Percentiles rank a stretch among this genome's conserved stretches.
These are phyloP conservation scores for Tarenaya hassleriana DNA, from an alignment of 345 rosid genomes.

Conservation along the genomic window DNA sequence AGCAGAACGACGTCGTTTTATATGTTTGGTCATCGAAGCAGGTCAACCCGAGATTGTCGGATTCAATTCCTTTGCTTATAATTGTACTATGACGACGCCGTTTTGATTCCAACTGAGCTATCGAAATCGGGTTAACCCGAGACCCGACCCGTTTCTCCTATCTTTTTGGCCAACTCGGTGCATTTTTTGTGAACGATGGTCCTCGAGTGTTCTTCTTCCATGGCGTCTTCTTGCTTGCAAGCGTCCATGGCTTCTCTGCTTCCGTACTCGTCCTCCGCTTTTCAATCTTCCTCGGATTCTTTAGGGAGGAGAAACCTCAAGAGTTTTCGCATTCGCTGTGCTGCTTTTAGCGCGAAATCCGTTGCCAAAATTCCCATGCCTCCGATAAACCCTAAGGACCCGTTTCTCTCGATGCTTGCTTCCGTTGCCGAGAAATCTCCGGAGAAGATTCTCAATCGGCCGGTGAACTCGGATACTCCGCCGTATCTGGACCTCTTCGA, in stretches of 20 bases:
- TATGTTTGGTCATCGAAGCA: no score
- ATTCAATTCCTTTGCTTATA: no score
- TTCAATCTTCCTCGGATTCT: constrained; percentile 28
- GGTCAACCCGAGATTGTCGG: no score
- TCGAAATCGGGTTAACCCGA: no score
- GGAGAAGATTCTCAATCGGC: constrained; percentile 42
- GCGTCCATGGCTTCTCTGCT: constrained; percentile 36
- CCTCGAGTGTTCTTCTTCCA: constrained; percentile 15
- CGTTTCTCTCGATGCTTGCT: constrained; percentile 58
- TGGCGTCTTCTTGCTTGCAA: constrained; percentile 46
- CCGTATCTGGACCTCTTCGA: constrained; percentile 75
- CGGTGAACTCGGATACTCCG: constrained; percentile 41
- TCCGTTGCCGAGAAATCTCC: constrained; percentile 56
- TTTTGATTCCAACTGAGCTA: no score
- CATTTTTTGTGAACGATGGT: constrained; percentile 25
- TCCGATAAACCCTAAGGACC: constrained; percentile 71
- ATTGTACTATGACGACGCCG: no score
- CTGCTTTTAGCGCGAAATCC: constrained; percentile 32
- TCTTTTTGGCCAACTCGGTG: constrained; percentile 16
- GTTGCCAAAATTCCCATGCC: constrained; percentile 61
- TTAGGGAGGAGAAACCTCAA: constrained; percentile 28
- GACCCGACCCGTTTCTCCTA: constrained; percentile 11
- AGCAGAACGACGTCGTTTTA: no score
- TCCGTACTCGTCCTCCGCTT: constrained; percentile 16
- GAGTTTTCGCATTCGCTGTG: constrained; percentile 26